Base-by-base conservation (phyloP, 768 basidiomycete genomes). In the Ramaria sp. region DNA sequence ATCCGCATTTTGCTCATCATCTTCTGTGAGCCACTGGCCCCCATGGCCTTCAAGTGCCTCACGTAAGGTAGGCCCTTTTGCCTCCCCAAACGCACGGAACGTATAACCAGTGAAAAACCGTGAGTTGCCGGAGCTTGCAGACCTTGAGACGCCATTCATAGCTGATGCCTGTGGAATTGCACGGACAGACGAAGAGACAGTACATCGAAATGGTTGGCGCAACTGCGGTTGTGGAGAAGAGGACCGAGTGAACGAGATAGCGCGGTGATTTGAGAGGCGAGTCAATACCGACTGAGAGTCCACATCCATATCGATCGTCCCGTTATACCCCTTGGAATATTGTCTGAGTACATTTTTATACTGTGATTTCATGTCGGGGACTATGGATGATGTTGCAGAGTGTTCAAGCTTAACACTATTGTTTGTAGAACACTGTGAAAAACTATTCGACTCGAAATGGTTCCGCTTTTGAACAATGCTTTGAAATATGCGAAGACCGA, bases 81-180 rank as follows among this genome's bases (percentile, higher is more conserved):
- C 85, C 61, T 89, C 86, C 3, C 85, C 88, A 47, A 85, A 66
- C 0, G 78, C 74, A 47, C 76, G 72, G 60, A 91, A 78, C 8
- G 63, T 74, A 58, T 73, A 65, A 1, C 82, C 83, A 10, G 66
- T 30, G 58, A 89, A 89, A 24, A 85, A 57, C 27, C 52, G 69
- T 20, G 48, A 59, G 38, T 28, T 20, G 27, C 28, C 24, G 38
- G 56, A 27, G 5, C 12, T 16, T 47, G n/a, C 28, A 24, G 48
- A 18, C 15, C 6, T 50, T 20, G 48, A 50, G 27, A 32, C 18
- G 8, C 20, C 18, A 34, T 24, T 36, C 8, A 36, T 32, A 27
- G 18, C 30, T 15, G 48, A 50, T 50, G 32, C 2, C 32, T 50
- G 48, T 1, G 34, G 32, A 22, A 34, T 12, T n/a, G 48, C 34